A percentile compares a stretch with the other conserved stretches of the same genome.
Evolutionary conservation across 345 rosid species (phyloP).

Genomic region (Orychophragmus violaceus): DNA sequence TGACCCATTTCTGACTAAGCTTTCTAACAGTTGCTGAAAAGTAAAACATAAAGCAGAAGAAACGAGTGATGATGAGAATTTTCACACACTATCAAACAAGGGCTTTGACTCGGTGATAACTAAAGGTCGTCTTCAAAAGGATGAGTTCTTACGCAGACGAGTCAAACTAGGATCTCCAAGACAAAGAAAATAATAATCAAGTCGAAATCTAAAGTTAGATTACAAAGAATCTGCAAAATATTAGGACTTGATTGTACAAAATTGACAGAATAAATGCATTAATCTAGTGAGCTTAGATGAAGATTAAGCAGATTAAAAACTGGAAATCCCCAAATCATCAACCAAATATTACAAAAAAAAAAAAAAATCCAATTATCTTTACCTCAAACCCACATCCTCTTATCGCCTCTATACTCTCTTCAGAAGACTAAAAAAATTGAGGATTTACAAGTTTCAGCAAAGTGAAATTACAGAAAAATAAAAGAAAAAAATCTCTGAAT

Average conservation of each 20-base stretch:
- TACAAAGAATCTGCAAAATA: neutral
- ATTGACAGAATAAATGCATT: neutral
- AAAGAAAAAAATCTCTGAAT: constrained; percentile 5
- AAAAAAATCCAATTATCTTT: constrained; percentile 7
- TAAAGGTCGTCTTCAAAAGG: neutral
- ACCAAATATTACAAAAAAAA: neutral
- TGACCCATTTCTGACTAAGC: neutral
- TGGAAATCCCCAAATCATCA: neutral
- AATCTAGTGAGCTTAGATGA: no score
- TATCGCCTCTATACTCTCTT: constrained; percentile 21
- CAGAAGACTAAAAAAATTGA: constrained; percentile 2
- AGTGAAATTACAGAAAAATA: neutral
- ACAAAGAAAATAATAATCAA: neutral
- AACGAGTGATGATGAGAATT: neutral
- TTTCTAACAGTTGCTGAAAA: neutral
- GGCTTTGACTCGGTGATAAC: neutral
- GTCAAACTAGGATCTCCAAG: neutral
- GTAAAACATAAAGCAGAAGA: neutral
- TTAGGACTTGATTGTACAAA: neutral
- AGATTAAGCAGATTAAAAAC: neutral
- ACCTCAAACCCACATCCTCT: constrained; percentile 36
- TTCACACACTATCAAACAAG: neutral
- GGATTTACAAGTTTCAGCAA: neutral
- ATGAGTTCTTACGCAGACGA: neutral
- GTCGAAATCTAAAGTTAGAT: neutral